phyloP scores from a whole-genome alignment of 257 asterid genomes.

The Dorcoceras hygrometricum region DNA sequence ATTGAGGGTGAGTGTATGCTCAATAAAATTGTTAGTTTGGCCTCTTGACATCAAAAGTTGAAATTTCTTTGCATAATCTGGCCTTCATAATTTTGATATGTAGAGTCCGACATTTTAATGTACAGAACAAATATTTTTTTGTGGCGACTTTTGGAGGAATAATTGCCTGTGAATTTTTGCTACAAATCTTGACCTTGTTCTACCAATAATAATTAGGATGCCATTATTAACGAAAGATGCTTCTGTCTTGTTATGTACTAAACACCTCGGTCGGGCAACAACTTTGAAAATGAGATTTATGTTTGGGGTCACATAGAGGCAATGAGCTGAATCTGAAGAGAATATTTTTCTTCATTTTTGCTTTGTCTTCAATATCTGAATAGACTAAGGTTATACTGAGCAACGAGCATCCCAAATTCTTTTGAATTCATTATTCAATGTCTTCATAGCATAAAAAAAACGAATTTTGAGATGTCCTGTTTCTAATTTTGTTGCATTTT shows the following conservation, averaged over 20 bases:
- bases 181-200: no score
- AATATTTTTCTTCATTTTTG: neutral
- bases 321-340: neutral
- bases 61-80: neutral
- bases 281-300: neutral
- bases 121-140: no score
- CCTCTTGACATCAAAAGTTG: neutral
- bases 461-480: neutral
- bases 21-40: conserved; percentile 6
- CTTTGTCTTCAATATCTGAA: no score
- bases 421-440: neutral
- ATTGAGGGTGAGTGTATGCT: conserved; percentile 53
- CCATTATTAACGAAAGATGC: no score
- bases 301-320: neutral
- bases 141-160: neutral
- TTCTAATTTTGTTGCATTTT: neutral
- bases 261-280: neutral
- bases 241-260: no score
- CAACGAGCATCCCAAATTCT: neutral
- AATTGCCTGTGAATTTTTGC: neutral
- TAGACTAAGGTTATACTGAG: no score
- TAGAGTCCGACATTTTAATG: neutral
- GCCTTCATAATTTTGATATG: neutral
- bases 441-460: neutral
- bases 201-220: no score